These are phyloP conservation scores for Elasticomyces elasticus DNA, from an alignment of 495 filamentous ascomycete species.

Conservation along the genomic window DNA sequence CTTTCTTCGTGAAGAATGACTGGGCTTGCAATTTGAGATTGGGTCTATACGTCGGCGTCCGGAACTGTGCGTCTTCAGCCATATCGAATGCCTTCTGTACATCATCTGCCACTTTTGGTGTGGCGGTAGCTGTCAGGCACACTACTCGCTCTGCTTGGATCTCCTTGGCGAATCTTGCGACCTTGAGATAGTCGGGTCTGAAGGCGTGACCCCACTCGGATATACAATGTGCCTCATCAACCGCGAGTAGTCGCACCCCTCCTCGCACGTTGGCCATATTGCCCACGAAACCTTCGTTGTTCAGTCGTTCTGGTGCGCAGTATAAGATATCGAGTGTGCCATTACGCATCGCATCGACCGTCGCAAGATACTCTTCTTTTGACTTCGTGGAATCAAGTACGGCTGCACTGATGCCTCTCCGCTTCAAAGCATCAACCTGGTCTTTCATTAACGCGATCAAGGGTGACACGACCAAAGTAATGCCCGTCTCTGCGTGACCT, in stretches of 20 bases:
- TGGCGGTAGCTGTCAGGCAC: conserved; percentile 90
- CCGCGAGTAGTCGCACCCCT: conserved; percentile 52
- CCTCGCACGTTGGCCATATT: conserved; percentile 61
- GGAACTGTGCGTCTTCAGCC: conserved; percentile 39
- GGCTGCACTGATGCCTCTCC: conserved; percentile 63
- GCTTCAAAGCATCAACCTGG: conserved; percentile 69
- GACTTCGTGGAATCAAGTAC: conserved; percentile 63
- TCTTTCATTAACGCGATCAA: conserved; percentile 92
- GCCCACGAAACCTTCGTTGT: conserved; percentile 55
- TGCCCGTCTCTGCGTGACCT: conserved; percentile 39
- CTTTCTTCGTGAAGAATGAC: conserved; percentile 48
- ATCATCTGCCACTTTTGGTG: conserved; percentile 82
- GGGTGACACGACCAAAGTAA: conserved; percentile 91
- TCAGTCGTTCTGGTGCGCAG: conserved; percentile 91
- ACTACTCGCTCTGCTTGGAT: conserved; percentile 57
- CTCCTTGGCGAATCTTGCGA: conserved; percentile 56
- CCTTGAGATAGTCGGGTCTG: conserved; percentile 79
- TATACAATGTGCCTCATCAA: conserved; percentile 96
- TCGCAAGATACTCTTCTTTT: conserved; percentile 44
- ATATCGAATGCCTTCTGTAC: conserved; percentile 86
- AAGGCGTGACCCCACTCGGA: conserved; percentile 99
- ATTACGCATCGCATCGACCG: conserved; percentile 49
- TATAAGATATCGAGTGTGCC: conserved; percentile 68
- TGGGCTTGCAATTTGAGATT: conserved; percentile 70
- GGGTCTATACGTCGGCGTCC: conserved; percentile 54